phyloP scores from a whole-genome alignment of 768 basidiomycete genomes.

The Xerocomellus dryophilus region DNA sequence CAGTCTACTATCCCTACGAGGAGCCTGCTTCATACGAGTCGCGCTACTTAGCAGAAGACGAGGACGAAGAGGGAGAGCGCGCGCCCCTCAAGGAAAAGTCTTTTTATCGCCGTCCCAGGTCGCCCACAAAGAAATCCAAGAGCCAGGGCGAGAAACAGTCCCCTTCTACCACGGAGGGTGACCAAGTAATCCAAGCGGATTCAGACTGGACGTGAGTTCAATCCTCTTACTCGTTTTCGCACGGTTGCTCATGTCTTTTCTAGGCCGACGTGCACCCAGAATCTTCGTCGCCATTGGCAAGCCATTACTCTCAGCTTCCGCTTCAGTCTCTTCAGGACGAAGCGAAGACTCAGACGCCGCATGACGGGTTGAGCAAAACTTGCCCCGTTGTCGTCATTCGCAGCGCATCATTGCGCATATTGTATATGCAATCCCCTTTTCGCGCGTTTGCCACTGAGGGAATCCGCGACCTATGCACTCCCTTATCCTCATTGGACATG shows the following conservation, averaged over 20 bases:
- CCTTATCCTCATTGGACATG: slow-evolving; percentile 16
- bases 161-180: not conserved
- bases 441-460: slow-evolving; percentile 24
- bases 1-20: slow-evolving; percentile 26
- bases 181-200: slow-evolving; percentile 18
- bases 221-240: not conserved
- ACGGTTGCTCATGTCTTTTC: not conserved
- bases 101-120: slow-evolving; percentile 15
- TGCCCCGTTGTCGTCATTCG: slow-evolving; percentile 6
- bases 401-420: slow-evolving; percentile 14
- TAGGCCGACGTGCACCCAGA: slow-evolving; percentile 58
- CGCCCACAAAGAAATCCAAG: slow-evolving; percentile 17
- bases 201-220: slow-evolving; percentile 35
- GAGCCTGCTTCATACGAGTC: slow-evolving; percentile 33
- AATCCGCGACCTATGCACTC: slow-evolving; percentile 21
- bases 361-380: slow-evolving; percentile 23
- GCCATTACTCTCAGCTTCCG: slow-evolving; percentile 53
- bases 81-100: slow-evolving; percentile 30
- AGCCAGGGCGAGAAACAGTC: slow-evolving; percentile 21
- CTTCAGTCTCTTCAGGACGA: slow-evolving; percentile 56
- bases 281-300: slow-evolving; percentile 58
- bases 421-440: slow-evolving; percentile 26
- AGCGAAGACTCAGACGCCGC: slow-evolving; percentile 35
- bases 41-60: slow-evolving; percentile 24
- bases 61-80: slow-evolving; percentile 24